Percentiles rank a stretch among this genome's conserved stretches.
phyloP scores from a whole-genome alignment of 1,139 yeast species.

The Lodderomyces metapsilosis region DNA sequence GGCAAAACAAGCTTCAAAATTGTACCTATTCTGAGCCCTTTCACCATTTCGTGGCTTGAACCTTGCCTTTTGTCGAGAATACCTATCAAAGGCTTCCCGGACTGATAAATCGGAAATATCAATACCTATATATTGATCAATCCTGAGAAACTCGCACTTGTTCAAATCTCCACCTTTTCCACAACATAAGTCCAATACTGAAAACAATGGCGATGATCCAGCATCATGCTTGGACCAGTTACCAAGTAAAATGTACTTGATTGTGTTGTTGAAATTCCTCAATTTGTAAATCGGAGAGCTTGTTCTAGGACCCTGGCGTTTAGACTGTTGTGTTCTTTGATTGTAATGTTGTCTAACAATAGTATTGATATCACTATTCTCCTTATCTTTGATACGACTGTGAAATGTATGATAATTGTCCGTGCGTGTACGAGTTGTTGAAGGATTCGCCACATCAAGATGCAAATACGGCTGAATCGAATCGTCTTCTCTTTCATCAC shows the following conservation, averaged over 20 bases:
- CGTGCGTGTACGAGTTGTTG: slow-evolving; percentile 15
- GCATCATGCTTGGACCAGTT: slow-evolving; percentile 52
- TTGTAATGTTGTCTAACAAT: slow-evolving; percentile 84
- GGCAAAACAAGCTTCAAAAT: slow-evolving; percentile 75
- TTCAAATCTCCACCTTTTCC: slow-evolving; percentile 98
- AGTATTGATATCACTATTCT: slow-evolving; percentile 45
- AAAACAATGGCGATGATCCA: slow-evolving; percentile 34
- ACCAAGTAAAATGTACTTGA: slow-evolving; percentile 82
- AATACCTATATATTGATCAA: slow-evolving; percentile 80
- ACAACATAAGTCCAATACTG: slow-evolving; percentile 81
- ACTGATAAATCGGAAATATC: slow-evolving; percentile 91
- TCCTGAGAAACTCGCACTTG: slow-evolving; percentile 77
- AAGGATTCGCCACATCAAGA: slow-evolving; percentile 31
- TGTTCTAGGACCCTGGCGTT: slow-evolving; percentile 58
- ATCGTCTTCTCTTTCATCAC: slow-evolving; percentile 8
- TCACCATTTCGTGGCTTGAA: slow-evolving; percentile 21
- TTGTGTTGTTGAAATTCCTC: slow-evolving; percentile 86
- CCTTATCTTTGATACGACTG: slow-evolving; percentile 36
- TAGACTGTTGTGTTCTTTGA: slow-evolving; percentile 72
- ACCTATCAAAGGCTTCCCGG: slow-evolving; percentile 79
- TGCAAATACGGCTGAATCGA: slow-evolving; percentile 30
- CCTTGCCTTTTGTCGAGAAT: slow-evolving; percentile 44
- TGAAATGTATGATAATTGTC: slow-evolving; percentile 38
- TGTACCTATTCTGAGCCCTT: slow-evolving; percentile 47
- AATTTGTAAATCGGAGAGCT: slow-evolving; percentile 83